Evolutionary conservation across 805 yeast genomes (phyloP).

Genomic region (Ogataea nitratoaversa): DNA sequence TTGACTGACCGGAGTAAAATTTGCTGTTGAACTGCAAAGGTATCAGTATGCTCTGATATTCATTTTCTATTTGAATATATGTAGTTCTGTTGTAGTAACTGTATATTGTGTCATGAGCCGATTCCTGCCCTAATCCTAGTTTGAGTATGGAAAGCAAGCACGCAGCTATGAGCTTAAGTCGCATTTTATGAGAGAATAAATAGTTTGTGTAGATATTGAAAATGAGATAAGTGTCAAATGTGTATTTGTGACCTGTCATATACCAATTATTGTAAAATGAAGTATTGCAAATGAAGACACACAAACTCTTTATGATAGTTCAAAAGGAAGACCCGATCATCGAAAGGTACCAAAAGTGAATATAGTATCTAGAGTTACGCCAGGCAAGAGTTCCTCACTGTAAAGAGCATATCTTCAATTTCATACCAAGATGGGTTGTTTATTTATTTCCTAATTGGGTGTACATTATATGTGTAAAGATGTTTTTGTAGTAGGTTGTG

Average conservation of each 20-base stretch:
- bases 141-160: neutral
- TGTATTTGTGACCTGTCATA: no score
- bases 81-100: conserved; percentile 29
- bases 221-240: no score
- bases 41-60: conserved; percentile 14
- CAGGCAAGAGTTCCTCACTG: no score
- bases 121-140: neutral
- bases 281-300: no score
- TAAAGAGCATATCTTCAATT: no score
- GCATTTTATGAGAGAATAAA: neutral
- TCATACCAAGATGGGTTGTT: neutral
- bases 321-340: no score
- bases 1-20: conserved; percentile 19
- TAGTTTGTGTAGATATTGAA: no score
- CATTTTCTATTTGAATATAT: conserved; percentile 22
- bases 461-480: neutral
- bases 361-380: no score
- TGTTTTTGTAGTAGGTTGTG: no score
- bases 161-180: neutral
- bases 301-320: no score
- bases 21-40: conserved; percentile 25
- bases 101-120: conserved; percentile 24
- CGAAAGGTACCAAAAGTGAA: no score
- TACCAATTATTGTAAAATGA: no score
- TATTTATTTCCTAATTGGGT: neutral